Percentiles rank a stretch among this genome's conserved stretches.
phyloP scores from a whole-genome alignment of 2,329 filamentous ascomycete genomes.

The Trichoderma breve region DNA sequence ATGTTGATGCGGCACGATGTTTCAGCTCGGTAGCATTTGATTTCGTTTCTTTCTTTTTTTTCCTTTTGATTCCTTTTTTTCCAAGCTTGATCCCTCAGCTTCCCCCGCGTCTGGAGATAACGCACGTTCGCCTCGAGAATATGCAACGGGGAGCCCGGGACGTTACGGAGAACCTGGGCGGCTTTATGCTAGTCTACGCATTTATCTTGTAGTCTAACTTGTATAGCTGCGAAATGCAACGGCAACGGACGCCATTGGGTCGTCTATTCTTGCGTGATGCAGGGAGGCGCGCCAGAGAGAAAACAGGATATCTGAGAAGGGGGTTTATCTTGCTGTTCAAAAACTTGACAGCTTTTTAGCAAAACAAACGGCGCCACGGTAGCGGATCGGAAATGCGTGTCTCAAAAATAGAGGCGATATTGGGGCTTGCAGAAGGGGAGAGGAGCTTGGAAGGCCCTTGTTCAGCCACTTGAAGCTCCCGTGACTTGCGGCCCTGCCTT shows the following conservation, averaged over 20 bases:
- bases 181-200: not conserved
- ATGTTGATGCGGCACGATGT: not conserved
- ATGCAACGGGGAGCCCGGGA: not conserved
- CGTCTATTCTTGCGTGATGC: not conserved
- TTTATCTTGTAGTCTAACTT: not conserved
- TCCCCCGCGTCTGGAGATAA: not conserved
- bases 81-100: not conserved
- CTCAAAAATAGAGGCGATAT: not conserved
- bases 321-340: not conserved
- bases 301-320: not conserved
- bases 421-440: not conserved
- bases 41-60: not conserved
- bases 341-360: not conserved
- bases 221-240: not conserved
- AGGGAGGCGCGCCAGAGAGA: not conserved
- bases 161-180: not conserved
- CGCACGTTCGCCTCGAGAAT: not conserved
- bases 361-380: not conserved
- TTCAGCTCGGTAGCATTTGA: not conserved
- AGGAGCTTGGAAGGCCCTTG: not conserved
- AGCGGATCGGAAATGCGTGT: slow-evolving; percentile 12
- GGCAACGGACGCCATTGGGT: not conserved
- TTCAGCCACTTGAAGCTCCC: slow-evolving; percentile 4
- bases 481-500: not conserved
- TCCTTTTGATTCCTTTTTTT: not conserved